Conservation (phyloP, 225 moss, liverwort and hornwort genomes). For the Asterella californica region DNA sequence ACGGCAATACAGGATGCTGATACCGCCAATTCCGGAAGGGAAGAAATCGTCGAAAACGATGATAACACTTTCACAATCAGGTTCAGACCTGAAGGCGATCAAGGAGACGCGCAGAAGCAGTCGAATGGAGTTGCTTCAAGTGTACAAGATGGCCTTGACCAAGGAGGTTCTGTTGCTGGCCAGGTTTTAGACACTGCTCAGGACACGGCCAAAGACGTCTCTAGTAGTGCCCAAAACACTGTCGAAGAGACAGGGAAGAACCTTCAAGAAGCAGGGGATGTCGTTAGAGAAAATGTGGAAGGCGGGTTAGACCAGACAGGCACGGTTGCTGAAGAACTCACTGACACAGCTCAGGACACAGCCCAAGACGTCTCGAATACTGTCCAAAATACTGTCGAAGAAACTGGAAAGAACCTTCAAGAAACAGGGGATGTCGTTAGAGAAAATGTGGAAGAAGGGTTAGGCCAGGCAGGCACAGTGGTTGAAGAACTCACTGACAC, state of each 20-base stretch:
- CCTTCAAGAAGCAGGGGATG: slow-evolving; percentile 19
- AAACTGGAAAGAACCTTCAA: slow-evolving; percentile 33
- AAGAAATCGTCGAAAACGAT: slow-evolving; percentile 34
- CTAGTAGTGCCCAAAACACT: slow-evolving; percentile 18
- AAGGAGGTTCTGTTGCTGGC: slow-evolving; percentile 1
- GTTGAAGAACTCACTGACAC: slow-evolving; percentile 53
- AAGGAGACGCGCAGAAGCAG: slow-evolving; percentile 2
- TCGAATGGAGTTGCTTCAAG: slow-evolving; percentile 5
- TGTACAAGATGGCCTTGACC: slow-evolving; percentile 2
- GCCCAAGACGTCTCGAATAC: slow-evolving; percentile 32
- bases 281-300: slow-evolving; percentile 30
- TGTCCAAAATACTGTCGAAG: slow-evolving; percentile 30
- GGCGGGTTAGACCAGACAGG: neutral
- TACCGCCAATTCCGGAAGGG: slow-evolving; percentile 8
- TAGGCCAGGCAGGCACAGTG: slow-evolving; percentile 47
- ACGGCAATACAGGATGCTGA: neutral
- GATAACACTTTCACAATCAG: slow-evolving; percentile 36
- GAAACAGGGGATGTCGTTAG: slow-evolving; percentile 29
- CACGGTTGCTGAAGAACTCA: slow-evolving; percentile 20
- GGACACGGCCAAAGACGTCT: slow-evolving; percentile 41
- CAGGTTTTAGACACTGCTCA: slow-evolving; percentile 38
- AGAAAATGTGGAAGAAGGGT: slow-evolving; percentile 50
- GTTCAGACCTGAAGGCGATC: slow-evolving; percentile 25
- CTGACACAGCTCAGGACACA: slow-evolving; percentile 41
- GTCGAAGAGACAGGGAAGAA: slow-evolving; percentile 39